Conservation (phyloP, 1,284 basidiomycete genomes). For the Sporisorium reilianum region DNA sequence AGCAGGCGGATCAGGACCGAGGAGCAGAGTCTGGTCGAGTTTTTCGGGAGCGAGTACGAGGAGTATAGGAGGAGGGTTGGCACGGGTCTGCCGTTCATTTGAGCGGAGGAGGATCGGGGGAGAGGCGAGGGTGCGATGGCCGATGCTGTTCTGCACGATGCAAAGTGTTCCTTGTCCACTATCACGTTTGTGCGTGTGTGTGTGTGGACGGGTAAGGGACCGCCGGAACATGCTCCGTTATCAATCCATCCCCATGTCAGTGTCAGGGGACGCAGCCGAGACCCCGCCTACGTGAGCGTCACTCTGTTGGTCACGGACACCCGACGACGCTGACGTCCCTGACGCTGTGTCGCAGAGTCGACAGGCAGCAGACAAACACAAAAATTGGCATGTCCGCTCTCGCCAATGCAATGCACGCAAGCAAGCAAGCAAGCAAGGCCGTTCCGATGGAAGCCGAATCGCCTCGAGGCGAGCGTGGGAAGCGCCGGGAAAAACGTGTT, state of each 20-base stretch:
- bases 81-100: conserved; percentile 75
- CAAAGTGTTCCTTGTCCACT: too few species aligned
- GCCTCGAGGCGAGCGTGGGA: too few species aligned
- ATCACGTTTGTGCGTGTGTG: background rate
- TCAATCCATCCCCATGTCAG: background rate
- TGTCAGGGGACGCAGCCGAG: background rate
- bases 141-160: too few species aligned
- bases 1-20: conserved; percentile 82
- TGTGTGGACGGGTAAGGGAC: background rate
- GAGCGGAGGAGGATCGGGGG: background rate
- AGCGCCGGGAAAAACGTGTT: too few species aligned
- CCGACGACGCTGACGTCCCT: background rate
- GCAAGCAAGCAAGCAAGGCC: too few species aligned
- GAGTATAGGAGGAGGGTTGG: conserved; percentile 78
- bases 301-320: background rate
- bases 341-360: too few species aligned
- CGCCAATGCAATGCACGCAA: too few species aligned
- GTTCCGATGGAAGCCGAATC: too few species aligned
- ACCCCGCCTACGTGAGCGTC: background rate
- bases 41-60: conserved; percentile 87
- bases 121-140: too few species aligned
- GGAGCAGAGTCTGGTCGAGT: conserved; percentile 78
- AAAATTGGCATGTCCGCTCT: too few species aligned
- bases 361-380: too few species aligned
- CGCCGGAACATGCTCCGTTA: background rate